Evolutionary conservation across 1,139 yeast species (phyloP).

Genomic region (Kurtzmaniella natalensis): DNA sequence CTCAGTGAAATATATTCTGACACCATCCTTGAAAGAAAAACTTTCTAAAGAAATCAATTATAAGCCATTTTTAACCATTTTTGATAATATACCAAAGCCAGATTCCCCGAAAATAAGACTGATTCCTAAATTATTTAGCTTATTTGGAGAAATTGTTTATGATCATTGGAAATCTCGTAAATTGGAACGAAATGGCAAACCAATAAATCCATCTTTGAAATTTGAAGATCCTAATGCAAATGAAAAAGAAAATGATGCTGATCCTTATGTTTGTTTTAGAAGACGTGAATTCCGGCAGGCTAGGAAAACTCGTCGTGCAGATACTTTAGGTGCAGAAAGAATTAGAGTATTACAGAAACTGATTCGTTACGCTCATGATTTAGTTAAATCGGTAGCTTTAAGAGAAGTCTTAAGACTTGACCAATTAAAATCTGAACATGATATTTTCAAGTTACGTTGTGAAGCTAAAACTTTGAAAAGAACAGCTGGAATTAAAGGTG

Average conservation of each 20-base stretch:
- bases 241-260: constrained; percentile 84
- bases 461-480: constrained; percentile 73
- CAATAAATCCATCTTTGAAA: constrained; percentile 69
- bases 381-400: constrained; percentile 66
- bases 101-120: constrained; percentile 30
- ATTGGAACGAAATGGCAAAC: constrained; percentile 62
- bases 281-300: constrained; percentile 95
- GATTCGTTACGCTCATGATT: constrained; percentile 68
- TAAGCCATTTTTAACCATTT: constrained; percentile 39
- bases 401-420: constrained; percentile 67
- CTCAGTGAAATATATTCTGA: constrained; percentile 31
- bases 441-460: constrained; percentile 66
- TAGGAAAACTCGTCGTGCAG: constrained; percentile 94
- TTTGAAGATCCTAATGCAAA: constrained; percentile 76
- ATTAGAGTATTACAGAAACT: constrained; percentile 72
- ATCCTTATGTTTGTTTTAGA: constrained; percentile 94
- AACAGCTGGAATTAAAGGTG: constrained; percentile 70
- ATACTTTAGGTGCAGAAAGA: constrained; percentile 83
- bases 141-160: constrained; percentile 67
- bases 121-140: constrained; percentile 49
- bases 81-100: constrained; percentile 44
- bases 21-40: constrained; percentile 35
- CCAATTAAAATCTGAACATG: constrained; percentile 53
- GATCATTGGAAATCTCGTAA: constrained; percentile 80
- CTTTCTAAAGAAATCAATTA: constrained; percentile 36